Conservation (phyloP, 192 early-diverging fungal species). For the Lunasporangiospora selenospora region DNA sequence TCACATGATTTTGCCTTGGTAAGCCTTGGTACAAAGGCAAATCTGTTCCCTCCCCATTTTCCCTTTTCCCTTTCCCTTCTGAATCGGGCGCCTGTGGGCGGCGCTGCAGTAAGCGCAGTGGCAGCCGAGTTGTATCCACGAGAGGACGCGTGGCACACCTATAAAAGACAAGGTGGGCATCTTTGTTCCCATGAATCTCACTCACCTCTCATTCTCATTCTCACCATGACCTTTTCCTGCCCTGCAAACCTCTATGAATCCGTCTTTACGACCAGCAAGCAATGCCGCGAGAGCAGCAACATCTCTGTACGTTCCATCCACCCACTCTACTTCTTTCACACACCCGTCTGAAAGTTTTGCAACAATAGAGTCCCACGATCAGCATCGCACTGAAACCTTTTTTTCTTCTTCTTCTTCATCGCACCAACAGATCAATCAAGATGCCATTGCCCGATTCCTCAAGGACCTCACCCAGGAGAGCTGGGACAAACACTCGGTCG, state of each 20-base stretch:
- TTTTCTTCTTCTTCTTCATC: neutral
- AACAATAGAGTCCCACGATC: too few species aligned
- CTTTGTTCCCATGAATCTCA: too few species aligned
- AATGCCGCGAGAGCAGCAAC: conserved; percentile 41
- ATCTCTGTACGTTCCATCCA: conserved; percentile 17
- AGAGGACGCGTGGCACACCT: too few species aligned
- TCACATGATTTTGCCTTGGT: too few species aligned
- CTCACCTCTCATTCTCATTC: too few species aligned
- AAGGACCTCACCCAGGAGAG: conserved; percentile 32
- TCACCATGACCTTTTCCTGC: conserved; percentile 37
- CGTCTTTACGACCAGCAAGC: conserved; percentile 17
- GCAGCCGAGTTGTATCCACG: too few species aligned
- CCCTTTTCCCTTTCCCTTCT: too few species aligned
- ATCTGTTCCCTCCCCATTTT: too few species aligned
- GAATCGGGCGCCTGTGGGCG: too few species aligned
- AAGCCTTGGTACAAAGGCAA: too few species aligned
- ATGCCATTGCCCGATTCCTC: conserved; percentile 27
- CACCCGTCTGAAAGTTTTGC: neutral
- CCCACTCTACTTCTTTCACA: neutral
- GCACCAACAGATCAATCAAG: conserved; percentile 32
- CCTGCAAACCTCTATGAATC: conserved; percentile 38
- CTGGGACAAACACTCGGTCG: conserved; percentile 51
- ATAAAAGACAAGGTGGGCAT: too few species aligned
- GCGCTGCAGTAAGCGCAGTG: too few species aligned
- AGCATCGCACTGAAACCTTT: neutral